Evolutionary conservation across 202 grass and related monocot species (phyloP), one percentile per base, ranked within the genome.

Genomic region (Zoysia matrella): DNA sequence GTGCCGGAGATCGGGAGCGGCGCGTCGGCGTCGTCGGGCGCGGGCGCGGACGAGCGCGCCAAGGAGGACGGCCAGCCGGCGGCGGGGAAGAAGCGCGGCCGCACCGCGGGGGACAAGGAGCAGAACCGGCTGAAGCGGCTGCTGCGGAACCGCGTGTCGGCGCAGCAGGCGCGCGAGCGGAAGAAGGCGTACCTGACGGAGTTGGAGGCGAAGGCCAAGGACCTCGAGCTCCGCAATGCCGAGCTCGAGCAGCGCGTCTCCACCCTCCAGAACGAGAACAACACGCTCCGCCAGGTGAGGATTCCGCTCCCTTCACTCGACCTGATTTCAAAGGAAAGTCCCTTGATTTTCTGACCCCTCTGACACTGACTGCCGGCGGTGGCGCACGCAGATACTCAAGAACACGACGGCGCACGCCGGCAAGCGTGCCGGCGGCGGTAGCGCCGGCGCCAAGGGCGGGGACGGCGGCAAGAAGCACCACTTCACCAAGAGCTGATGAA

Each of bases 61-160:
- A 69, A 68, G 52, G 86, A 75, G 46, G 87, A 72, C 58, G 82
- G 78, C 42, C 72, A 76, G 67, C 45, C 18, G 66, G 69, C 65
- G 65, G 80, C 88, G 53, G 84, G 87, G 72, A 91, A 86, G 90
- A 91, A 86, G 90, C 88, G 92, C 54, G 92, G 92, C 3, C 85
- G 90, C 65, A 91, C 87, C 61, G 92, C 96, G 0, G 96, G 92
- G 68, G 96, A 98, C 82, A 98, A 95, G 86, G 96, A 98, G 86
- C 96, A 98, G 87, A 98, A 95, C 88, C 89, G 96, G 50, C 91
- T 98, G n/a, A 98, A 98, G 82, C 94, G 96, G 15, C 83, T 98
- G 77, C 91, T 98, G 11, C 88, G 96, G 76, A 98, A 98, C 86
- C 90, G 96, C 86, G 96, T 98, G 55, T 98, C 92, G 16, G 96